These are phyloP conservation scores for Nitzschia putrida DNA, from an alignment of 108 stramenopile species.

Conservation along the genomic window DNA sequence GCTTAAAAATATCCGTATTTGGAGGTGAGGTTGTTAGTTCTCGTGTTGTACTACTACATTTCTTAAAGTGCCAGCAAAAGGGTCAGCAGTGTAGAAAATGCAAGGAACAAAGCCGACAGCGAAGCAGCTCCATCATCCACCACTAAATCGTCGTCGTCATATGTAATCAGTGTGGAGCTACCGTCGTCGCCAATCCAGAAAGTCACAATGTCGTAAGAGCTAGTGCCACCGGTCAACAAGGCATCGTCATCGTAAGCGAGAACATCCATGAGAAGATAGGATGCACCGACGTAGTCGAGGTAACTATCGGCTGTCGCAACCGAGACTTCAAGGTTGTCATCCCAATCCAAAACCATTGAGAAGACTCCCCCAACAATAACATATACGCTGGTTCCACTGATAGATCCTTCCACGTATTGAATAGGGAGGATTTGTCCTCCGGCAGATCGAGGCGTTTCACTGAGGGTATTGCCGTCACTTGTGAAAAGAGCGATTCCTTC, in stretches of 20 bases:
- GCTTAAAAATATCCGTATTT: too few relatives aligned
- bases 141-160: background rate
- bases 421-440: conserved; percentile 35
- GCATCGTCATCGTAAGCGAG: conserved; percentile 10
- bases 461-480: conserved; percentile 6
- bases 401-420: conserved; percentile 17
- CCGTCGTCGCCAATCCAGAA: conserved; percentile 6
- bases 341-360: conserved; percentile 19
- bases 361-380: conserved; percentile 26
- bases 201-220: conserved; percentile 1
- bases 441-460: conserved; percentile 28
- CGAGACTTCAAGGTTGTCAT: background rate
- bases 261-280: background rate
- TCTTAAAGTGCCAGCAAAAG: too few relatives aligned
- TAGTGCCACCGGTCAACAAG: background rate
- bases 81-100: too few relatives aligned
- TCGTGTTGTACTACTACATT: too few relatives aligned
- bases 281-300: background rate
- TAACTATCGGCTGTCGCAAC: background rate
- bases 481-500: conserved; percentile 12
- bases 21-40: too few relatives aligned
- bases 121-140: too few relatives aligned
- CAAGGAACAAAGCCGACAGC: too few relatives aligned
- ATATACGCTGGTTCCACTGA: conserved; percentile 6
- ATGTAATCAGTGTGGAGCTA: background rate